Evolutionary conservation across 805 yeast species (phyloP), one percentile per base, ranked within the genome.

Genomic region (Pichia gijzeniarum): DNA sequence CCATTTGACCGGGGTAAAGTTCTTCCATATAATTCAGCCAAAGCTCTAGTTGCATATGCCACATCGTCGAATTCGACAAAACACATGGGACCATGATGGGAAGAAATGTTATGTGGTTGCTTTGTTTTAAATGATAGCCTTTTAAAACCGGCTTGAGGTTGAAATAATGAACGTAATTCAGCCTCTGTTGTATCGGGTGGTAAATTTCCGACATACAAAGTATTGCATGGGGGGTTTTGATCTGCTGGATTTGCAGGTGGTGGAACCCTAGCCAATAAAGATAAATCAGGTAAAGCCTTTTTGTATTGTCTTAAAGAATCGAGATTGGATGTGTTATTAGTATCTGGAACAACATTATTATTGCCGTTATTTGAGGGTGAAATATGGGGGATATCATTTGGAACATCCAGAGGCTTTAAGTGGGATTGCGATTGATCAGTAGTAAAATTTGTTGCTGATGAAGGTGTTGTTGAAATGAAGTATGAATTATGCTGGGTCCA

Each of bases 31-130:
- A 93, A 70, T 65, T 90, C 96, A 28, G 95, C 95, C 48, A 93
- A 71, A 0, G 98, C 97, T 57, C 87, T 75, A 2, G 98, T 88
- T 1, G 99, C 99, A 65, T 79, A 84, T 3, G 85, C 82, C 43
- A 93, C 95, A 63, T 91, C 97, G 56, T 93, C 99, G 69, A 93
- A 93, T 70, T 93, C 99, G 44, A 93, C 99, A 72, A 93, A 93
- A 65, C 99, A 93, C 98, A 93, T 93, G 45, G 99, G 99, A 4
- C 99, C 98, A 67, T 85, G 95, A 53, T 77, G 76, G 36, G 72
- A 70, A 40, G 62, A 60, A 3, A 61, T 56, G 13, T 57, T 55
- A 14, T 59, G 54, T 33, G 53, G 52, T 43, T 58, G 63, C 65
- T 89, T 88, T 16, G 95, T 90, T 56, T 96, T 76, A 71, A 93